phyloP scores from a whole-genome alignment of 495 filamentous ascomycete species.

The Tirmania nivea region DNA sequence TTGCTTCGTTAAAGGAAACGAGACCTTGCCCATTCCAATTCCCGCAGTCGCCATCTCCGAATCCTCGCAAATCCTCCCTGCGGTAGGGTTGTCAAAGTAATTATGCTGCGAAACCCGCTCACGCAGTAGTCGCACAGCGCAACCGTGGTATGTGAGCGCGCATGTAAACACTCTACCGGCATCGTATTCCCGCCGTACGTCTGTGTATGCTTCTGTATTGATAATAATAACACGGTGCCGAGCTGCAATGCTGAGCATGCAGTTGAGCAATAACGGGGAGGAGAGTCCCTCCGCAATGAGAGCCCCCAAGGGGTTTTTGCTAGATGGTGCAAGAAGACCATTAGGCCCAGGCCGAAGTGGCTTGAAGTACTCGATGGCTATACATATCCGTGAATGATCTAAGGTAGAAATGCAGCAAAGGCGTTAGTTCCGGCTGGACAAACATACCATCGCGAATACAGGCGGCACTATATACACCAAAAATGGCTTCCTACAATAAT shows the following conservation, averaged over 20 bases:
- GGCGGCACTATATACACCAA: not conserved
- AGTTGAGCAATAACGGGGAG: not conserved
- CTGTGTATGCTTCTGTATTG: not conserved
- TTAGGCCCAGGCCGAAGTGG: not conserved
- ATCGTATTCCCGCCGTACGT: not conserved
- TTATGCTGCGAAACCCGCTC: not conserved
- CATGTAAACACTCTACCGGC: not conserved
- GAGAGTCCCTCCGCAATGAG: not conserved
- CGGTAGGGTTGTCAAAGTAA: not conserved
- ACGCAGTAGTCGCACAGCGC: not conserved
- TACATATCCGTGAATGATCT: not conserved
- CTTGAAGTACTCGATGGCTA: not conserved
- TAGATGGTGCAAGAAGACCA: not conserved
- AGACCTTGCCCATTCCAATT: not conserved
- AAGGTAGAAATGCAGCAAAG: not conserved
- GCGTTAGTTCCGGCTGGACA: not conserved
- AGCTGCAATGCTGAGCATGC: not conserved
- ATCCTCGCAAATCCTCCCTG: not conserved
- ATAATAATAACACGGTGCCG: not conserved
- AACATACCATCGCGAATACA: not conserved
- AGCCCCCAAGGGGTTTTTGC: not conserved
- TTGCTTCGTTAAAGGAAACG: not conserved
- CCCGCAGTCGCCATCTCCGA: not conserved
- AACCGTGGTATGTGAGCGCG: not conserved
- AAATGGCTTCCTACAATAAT: not conserved